Base-by-base conservation (phyloP, 1,139 yeast species). In the Kodamaea derodonti region DNA sequence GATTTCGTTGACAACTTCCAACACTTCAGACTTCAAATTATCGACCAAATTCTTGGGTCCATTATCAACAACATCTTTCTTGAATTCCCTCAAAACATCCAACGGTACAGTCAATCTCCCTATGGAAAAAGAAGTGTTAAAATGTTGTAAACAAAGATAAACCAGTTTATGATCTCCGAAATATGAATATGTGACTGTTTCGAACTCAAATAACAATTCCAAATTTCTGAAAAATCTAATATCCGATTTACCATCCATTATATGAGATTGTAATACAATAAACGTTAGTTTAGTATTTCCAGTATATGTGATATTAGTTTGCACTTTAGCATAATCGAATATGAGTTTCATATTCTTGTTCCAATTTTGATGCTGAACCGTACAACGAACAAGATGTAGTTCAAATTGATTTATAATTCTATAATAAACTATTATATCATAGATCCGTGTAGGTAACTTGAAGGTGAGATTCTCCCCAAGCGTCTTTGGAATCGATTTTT, bases 271-370 rank as follows among this genome's bases (percentile, higher is more conserved):
- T 30, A 61, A 47, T 13, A 60, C 23, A 6, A 61, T 49, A n/a
- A 59, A 25, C 1, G 54, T 43, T 24, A 65, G 36, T 11, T 49
- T 44, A 25, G 53, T 45, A 15, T 45, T 43, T 3, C 58, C 60
- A 23, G 53, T 48, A 13, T 39, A 34, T 14, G 42, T 31, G 20
- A 53, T 41, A 9, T 44, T 30, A 24, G 50, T 49, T 38, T 65
- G 69, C 10, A 67, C 31, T 32, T 65, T 52, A 18, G 54, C 41
- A 37, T 58, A 65, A 33, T 67, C 73, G 17, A 60, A 33, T 32
- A 49, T 49, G 13, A 57, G 37, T 3, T 47, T 39, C 30, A 43
- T 36, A n/a, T 49, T 37, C 3, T 48, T 47, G 26, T 45, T 43
- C 14, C 48, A 31, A 4, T 38, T 48, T 17, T 50, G 47, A 32